Conservation (phyloP, 257 asterid genomes). For the Solanum piurae region DNA sequence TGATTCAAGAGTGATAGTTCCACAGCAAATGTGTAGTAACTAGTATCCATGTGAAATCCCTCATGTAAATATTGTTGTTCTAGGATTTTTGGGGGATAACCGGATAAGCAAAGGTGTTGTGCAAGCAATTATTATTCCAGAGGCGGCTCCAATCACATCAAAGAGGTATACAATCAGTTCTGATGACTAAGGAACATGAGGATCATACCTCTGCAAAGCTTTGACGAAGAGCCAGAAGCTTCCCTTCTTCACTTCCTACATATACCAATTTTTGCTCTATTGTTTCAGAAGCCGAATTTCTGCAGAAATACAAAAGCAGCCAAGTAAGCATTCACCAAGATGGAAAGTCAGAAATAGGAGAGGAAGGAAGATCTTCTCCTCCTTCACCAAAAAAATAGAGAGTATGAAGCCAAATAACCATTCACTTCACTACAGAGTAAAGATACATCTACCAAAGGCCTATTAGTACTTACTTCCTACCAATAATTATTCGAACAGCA, state of each 20-base stretch:
- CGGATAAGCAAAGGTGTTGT: background rate
- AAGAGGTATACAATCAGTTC: background rate
- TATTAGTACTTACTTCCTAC: slow-evolving; percentile 57
- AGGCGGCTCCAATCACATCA: background rate
- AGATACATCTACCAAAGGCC: background rate
- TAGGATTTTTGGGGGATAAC: background rate
- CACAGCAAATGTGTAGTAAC: background rate
- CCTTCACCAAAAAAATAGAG: background rate
- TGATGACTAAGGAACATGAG: background rate
- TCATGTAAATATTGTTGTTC: background rate
- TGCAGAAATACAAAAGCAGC: slow-evolving; percentile 18
- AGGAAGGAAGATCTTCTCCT: background rate
- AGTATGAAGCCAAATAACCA: background rate
- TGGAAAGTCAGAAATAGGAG: background rate
- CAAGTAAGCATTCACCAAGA: background rate
- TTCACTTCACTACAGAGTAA: background rate
- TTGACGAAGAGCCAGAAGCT: slow-evolving; percentile 88
- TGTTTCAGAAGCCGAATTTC: slow-evolving; percentile 80
- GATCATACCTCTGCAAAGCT: slow-evolving; percentile 62
- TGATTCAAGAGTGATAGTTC: background rate
- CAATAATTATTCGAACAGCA: slow-evolving; percentile 78
- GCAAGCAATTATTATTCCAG: background rate
- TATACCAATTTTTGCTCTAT: slow-evolving; percentile 72
- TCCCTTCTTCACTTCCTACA: slow-evolving; percentile 98
- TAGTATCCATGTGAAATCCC: background rate